phyloP scores from a whole-genome alignment of 140 eudicot species.

The Ambrosia hybrid region DNA sequence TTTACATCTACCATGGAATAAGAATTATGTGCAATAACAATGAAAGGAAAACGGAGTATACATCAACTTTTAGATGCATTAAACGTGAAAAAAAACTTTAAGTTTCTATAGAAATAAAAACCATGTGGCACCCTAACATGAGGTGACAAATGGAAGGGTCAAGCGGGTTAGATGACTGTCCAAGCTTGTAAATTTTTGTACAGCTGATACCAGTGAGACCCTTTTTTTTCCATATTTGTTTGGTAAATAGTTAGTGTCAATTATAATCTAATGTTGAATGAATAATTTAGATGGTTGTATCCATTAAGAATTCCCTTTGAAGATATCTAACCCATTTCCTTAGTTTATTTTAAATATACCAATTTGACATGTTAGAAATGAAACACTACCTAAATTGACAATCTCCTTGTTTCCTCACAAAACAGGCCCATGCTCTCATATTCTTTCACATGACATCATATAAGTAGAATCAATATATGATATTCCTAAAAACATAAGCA shows the following conservation, averaged over 20 bases:
- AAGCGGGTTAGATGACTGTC: neutral
- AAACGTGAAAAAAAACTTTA: too few relatives aligned
- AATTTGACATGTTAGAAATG: neutral
- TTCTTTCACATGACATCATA: neutral
- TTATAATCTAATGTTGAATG: neutral
- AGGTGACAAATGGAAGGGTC: neutral
- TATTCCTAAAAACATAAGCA: neutral
- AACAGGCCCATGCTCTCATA: neutral
- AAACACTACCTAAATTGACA: neutral
- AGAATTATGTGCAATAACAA: too few relatives aligned
- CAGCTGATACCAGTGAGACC: too few relatives aligned
- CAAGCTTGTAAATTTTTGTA: too few relatives aligned
- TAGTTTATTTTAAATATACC: neutral
- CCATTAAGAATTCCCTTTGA: neutral
- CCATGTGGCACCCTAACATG: neutral
- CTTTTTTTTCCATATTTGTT: neutral
- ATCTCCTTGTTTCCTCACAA: neutral
- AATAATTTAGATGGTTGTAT: neutral
- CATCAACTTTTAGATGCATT: too few relatives aligned
- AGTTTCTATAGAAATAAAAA: too few relatives aligned
- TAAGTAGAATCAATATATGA: slow-evolving; percentile 4
- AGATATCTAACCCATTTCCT: neutral
- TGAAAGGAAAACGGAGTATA: too few relatives aligned
- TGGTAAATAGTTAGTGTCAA: neutral
- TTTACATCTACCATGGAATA: too few relatives aligned